phyloP scores from a whole-genome alignment of 2,329 filamentous ascomycete species.

The Fusarium vanettenii region DNA sequence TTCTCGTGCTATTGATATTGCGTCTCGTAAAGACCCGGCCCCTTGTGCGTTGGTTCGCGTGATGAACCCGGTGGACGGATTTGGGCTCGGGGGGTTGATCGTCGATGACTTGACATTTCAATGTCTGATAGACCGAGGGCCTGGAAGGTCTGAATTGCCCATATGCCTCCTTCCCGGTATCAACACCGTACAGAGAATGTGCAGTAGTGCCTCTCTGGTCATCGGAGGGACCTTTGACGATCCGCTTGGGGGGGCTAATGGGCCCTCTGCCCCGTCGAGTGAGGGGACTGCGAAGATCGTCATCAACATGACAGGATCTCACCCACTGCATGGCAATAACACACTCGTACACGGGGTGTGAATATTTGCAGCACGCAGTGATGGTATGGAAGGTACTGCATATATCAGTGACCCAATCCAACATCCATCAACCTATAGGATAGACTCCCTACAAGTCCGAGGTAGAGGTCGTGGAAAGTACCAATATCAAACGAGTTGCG shows the following conservation, averaged over 20 bases:
- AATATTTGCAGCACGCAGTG: not conserved
- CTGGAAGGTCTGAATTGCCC: not conserved
- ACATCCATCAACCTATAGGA: not conserved
- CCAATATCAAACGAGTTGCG: not conserved
- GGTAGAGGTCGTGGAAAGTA: not conserved
- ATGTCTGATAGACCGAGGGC: not conserved
- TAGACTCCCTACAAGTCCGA: not conserved
- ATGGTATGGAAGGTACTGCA: not conserved
- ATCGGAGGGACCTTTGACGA: not conserved
- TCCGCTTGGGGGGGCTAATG: not conserved
- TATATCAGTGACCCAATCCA: not conserved
- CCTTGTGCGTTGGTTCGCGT: not conserved
- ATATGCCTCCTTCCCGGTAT: not conserved
- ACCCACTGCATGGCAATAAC: not conserved
- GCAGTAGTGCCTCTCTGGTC: not conserved
- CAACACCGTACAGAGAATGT: not conserved
- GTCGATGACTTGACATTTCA: not conserved
- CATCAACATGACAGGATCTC: not conserved
- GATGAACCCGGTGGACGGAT: not conserved
- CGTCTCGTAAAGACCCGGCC: not conserved
- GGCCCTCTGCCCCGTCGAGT: not conserved
- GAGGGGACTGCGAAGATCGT: not conserved
- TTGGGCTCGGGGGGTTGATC: not conserved
- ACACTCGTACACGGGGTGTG: not conserved
- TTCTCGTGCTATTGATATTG: not conserved